These are phyloP conservation scores for Parafenestella ontariensis DNA, from an alignment of 2,329 filamentous ascomycete genomes.

Conservation along the genomic window DNA sequence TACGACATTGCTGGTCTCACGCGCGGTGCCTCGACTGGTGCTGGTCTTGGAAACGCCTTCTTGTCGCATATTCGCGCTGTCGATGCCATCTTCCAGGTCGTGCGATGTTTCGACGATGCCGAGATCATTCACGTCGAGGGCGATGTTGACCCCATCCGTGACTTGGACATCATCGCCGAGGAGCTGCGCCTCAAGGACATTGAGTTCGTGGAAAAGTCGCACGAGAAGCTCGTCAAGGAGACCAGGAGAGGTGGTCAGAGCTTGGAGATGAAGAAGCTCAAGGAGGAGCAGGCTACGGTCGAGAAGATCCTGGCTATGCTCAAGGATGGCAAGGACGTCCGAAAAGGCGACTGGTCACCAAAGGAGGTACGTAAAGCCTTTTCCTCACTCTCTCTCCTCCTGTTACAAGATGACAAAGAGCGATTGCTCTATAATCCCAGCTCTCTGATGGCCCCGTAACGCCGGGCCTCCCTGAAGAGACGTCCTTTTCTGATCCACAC, in stretches of 20 bases:
- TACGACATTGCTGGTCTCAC: conserved; percentile 99
- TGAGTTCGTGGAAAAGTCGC: conserved; percentile 95
- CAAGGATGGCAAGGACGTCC: conserved; percentile 89
- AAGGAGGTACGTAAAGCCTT: conserved; percentile 81
- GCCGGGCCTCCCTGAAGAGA: conserved; percentile 91
- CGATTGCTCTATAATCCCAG: conserved; percentile 98
- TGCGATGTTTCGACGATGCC: conserved; percentile 96
- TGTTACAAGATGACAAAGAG: conserved; percentile 96
- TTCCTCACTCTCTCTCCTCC: conserved; percentile 19
- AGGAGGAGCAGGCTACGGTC: conserved; percentile 90
- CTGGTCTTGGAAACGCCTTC: conserved; percentile 96
- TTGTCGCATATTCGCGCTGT: conserved; percentile 98
- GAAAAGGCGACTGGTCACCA: conserved; percentile 85
- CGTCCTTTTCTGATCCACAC: conserved; percentile 70
- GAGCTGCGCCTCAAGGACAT: conserved; percentile 98
- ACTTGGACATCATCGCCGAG: conserved; percentile 95
- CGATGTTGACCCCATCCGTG: conserved; percentile 92
- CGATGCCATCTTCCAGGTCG: conserved; percentile 97
- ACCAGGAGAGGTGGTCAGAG: conserved; percentile 93
- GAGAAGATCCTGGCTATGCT: conserved; percentile 86
- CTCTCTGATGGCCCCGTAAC: conserved; percentile 92
- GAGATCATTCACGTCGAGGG: conserved; percentile 99
- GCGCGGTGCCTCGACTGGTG: conserved; percentile 93
- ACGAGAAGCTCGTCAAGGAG: conserved; percentile 91
- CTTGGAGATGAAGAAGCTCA: conserved; percentile 96